Percentiles rank a stretch among this genome's conserved stretches.
Evolutionary conservation across 306 rosid genomes (phyloP).

Genomic region (Quercus cerris): DNA sequence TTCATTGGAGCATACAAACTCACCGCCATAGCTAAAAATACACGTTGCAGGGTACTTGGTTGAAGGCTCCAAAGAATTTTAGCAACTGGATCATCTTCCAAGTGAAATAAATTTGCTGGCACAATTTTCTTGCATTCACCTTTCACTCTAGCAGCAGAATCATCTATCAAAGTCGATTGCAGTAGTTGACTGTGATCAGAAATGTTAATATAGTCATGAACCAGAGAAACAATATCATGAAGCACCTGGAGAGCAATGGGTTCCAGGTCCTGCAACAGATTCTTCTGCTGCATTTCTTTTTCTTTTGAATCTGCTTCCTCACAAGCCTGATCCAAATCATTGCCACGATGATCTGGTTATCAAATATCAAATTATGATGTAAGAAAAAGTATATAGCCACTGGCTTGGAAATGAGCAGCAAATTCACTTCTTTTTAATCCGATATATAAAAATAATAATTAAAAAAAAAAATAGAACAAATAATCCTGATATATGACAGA

Average conservation of each 20-base stretch:
- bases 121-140: conserved; percentile 35
- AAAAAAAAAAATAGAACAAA: neutral
- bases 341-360: conserved; percentile 42
- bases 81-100: conserved; percentile 74
- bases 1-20: conserved; percentile 34
- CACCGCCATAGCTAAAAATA: conserved; percentile 83
- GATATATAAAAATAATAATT: neutral
- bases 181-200: conserved; percentile 34
- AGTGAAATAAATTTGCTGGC: conserved; percentile 21
- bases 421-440: conserved; percentile 2
- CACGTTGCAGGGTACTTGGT: conserved; percentile 56
- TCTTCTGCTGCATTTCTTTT: conserved; percentile 35
- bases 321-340: conserved; percentile 30
- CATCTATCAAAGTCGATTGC: conserved; percentile 45
- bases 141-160: conserved; percentile 32
- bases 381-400: conserved; percentile 13
- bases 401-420: conserved; percentile 5
- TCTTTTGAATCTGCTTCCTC: conserved; percentile 43
- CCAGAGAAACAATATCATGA: conserved; percentile 77
- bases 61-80: conserved; percentile 56
- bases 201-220: conserved; percentile 53
- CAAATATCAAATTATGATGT: conserved; percentile 31
- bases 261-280: conserved; percentile 48
- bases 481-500: conserved; percentile 6
- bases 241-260: conserved; percentile 65